A percentile compares a stretch with the other conserved stretches of the same genome.
These are phyloP conservation scores for Vigna radiata DNA, from an alignment of 306 rosid species.

Conservation along the genomic window DNA sequence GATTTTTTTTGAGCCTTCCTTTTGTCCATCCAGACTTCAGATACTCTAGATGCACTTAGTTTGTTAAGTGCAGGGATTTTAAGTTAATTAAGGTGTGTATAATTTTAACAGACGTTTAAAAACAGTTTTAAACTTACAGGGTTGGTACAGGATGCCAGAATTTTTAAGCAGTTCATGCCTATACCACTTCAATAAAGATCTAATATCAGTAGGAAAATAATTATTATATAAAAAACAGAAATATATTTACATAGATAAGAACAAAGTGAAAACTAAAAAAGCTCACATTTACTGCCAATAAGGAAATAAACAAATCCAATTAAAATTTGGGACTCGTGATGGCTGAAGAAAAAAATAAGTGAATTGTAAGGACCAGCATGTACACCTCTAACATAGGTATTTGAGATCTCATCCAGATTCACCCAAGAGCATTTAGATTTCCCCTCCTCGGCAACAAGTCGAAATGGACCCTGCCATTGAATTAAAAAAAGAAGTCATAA, in stretches of 20 bases:
- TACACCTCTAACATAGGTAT: conserved; percentile 84
- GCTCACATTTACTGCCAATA: conserved; percentile 1
- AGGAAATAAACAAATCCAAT: conserved; percentile 23
- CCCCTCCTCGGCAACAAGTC: conserved; percentile 98
- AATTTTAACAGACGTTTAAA: conserved; percentile 3
- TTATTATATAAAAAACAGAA: conserved; percentile 15
- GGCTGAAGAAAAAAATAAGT: conserved; percentile 20
- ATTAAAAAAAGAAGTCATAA: neutral
- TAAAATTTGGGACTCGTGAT: conserved; percentile 27
- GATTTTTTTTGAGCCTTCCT: conserved; percentile 14
- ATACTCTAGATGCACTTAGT: conserved; percentile 19
- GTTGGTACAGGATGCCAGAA: conserved; percentile 36
- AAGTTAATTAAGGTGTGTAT: conserved; percentile 11
- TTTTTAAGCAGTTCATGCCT: conserved; percentile 10
- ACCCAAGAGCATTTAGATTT: conserved; percentile 98
- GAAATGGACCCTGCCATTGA: conserved; percentile 81
- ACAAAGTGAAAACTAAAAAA: neutral
- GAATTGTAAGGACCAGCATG: conserved; percentile 32
- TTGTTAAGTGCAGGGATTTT: conserved; percentile 2
- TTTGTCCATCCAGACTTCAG: conserved; percentile 23
- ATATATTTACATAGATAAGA: conserved; percentile 21
- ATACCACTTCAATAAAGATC: conserved; percentile 34
- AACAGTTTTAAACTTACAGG: conserved; percentile 2
- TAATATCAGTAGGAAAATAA: conserved; percentile 4
- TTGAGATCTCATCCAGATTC: conserved; percentile 93